Base-by-base conservation (phyloP, 352 stramenopile species). In the Globisporangium ultimum region DNA sequence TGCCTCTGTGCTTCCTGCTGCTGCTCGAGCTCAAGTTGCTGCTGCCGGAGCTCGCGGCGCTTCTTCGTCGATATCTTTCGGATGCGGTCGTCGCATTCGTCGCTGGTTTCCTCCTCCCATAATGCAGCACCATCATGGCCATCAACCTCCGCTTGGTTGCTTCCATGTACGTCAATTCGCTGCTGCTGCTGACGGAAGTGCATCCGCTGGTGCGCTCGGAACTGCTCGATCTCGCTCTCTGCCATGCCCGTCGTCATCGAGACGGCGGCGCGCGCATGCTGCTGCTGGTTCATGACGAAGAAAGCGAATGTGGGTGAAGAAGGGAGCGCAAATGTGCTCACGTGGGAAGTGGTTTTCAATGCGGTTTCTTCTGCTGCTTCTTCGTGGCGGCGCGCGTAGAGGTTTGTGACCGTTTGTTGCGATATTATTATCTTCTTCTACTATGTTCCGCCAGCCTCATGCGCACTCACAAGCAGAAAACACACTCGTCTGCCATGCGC, bases 11-110 rank as follows among this genome's bases (percentile, higher is more conserved):
- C 28, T 36, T 36, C 28, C 8, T 36, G 28, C 28, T 36, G 28
- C 14, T 55, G 49, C 10, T 40, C 17, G 45, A 15, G 36, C 14
- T 56, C 18, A 5, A 34, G 20, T 12, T 61, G 64, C 9, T 58
- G 58, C 42, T 66, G 66, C 22, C 67, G 55, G 22, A 70, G 56
- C 41, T 77, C 60, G 2, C 61, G 65, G 2, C 63, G 64, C 61
- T 68, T 68, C 43, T 64, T 67, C 51, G 60, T 36, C 32, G 71
- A 66, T 21, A 78, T 58, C 45, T 86, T 86, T 51, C 74, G 74
- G 0, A 66, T 61, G 42, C 74, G 76, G 52, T 66, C 64, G 47
- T 76, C 61, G 8, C 28, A 36, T 36, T 36, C 28, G 28, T 36
- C 28, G 28, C 28, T 36, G 28, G 28, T 10, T 36, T 36, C 28